These are phyloP conservation scores for Kurtzmaniella fragi DNA, from an alignment of 805 yeast species.

Conservation along the genomic window DNA sequence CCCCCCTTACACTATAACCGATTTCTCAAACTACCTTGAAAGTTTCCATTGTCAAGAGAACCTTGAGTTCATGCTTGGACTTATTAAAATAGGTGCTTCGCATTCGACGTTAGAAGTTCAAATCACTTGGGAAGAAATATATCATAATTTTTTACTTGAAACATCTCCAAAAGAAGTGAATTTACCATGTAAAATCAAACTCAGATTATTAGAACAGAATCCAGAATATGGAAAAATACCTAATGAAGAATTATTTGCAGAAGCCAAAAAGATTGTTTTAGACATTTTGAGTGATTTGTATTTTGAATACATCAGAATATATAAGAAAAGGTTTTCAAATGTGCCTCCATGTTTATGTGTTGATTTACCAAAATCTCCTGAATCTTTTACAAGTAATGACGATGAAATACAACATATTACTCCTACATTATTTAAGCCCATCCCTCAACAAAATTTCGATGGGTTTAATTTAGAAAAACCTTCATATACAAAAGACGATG, in stretches of 20 bases:
- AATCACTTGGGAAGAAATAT: slow-evolving; percentile 22
- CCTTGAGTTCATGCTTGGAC: slow-evolving; percentile 25
- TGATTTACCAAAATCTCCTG: slow-evolving; percentile 3
- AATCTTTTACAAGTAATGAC: neutral
- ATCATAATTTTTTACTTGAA: slow-evolving; percentile 19
- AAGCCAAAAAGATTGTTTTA: slow-evolving; percentile 16
- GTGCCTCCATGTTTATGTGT: slow-evolving; percentile 11
- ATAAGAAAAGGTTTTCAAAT: neutral
- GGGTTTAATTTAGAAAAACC: neutral
- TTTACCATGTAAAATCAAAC: slow-evolving; percentile 21
- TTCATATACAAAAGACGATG: neutral
- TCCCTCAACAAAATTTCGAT: neutral
- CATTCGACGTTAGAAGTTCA: slow-evolving; percentile 6
- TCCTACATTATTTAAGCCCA: slow-evolving; percentile 1
- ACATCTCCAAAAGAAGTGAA: slow-evolving; percentile 31
- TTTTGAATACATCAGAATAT: slow-evolving; percentile 21
- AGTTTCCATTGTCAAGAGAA: slow-evolving; percentile 33
- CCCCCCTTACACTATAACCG: slow-evolving; percentile 1
- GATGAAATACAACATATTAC: neutral
- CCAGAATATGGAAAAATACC: slow-evolving; percentile 1
- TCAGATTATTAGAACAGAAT: slow-evolving; percentile 8
- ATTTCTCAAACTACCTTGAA: slow-evolving; percentile 21
- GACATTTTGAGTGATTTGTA: slow-evolving; percentile 29
- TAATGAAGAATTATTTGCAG: slow-evolving; percentile 5
- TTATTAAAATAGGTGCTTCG: slow-evolving; percentile 12